phyloP scores from a whole-genome alignment of 495 filamentous ascomycete genomes.

The Cryomyces minteri region DNA sequence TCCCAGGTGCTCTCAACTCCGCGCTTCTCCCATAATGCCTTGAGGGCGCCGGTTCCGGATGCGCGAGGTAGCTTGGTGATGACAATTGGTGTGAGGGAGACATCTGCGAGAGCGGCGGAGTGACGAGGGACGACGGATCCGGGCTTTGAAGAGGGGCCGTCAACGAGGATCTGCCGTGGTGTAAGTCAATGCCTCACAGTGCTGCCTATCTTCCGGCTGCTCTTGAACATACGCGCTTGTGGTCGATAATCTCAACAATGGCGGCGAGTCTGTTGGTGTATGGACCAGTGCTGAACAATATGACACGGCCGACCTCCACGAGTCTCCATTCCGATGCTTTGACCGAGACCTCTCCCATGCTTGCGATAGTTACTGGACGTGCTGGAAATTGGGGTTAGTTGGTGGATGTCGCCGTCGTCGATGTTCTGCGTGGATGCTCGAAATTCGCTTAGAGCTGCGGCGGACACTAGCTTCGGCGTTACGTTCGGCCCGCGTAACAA shows the following conservation, averaged over 20 bases:
- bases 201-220: conserved; percentile 2
- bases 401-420: neutral
- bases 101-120: conserved; percentile 53
- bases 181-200: conserved; percentile 15
- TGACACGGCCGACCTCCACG: conserved; percentile 93
- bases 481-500: neutral
- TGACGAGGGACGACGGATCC: conserved; percentile 68
- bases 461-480: neutral
- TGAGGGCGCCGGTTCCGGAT: conserved; percentile 63
- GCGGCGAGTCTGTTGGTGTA: conserved; percentile 70
- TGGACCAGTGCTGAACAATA: conserved; percentile 61
- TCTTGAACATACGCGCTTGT: conserved; percentile 84
- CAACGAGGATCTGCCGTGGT: conserved; percentile 66
- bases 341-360: conserved; percentile 52
- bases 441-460: neutral
- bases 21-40: conserved; percentile 68
- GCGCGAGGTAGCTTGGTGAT: conserved; percentile 76
- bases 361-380: conserved; percentile 18
- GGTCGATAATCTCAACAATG: conserved; percentile 98
- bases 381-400: neutral
- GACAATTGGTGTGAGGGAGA: conserved; percentile 79
- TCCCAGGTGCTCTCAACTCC: conserved; percentile 84
- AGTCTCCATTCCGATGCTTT: conserved; percentile 61
- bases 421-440: neutral
- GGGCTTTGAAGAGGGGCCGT: conserved; percentile 63